Conservation (phyloP, 2,329 filamentous ascomycete species). For the Talaromyces islandicus region DNA sequence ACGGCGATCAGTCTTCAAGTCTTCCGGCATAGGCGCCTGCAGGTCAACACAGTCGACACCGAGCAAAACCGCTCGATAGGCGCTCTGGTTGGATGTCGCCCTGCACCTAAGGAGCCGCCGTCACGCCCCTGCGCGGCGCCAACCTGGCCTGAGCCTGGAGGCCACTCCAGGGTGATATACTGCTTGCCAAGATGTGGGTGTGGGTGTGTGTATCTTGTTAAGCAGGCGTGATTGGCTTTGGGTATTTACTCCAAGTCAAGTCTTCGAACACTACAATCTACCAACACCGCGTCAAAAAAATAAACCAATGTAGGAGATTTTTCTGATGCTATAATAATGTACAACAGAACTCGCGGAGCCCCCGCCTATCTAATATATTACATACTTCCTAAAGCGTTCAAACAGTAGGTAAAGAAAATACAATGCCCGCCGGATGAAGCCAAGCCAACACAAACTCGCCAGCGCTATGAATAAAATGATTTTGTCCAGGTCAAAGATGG, state of each 20-base stretch:
- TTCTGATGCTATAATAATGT: not conserved
- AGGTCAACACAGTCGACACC: slow-evolving; percentile 3
- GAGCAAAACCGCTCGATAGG: not conserved
- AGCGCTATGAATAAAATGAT: slow-evolving; percentile 17
- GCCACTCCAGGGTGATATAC: not conserved
- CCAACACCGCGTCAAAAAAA: not conserved
- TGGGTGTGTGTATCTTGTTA: too few relatives aligned
- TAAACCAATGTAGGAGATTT: not conserved
- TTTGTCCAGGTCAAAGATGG: slow-evolving; percentile 7
- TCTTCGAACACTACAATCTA: too few relatives aligned
- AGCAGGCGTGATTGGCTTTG: not conserved
- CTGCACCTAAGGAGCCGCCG: slow-evolving; percentile 11
- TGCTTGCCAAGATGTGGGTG: not conserved
- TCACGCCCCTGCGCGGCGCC: slow-evolving; percentile 7
- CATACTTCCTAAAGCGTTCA: not conserved
- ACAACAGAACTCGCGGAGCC: not conserved
- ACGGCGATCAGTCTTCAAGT: not conserved
- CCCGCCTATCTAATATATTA: not conserved
- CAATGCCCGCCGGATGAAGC: slow-evolving; percentile 3
- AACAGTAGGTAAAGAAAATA: not conserved
- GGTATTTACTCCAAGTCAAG: too few relatives aligned
- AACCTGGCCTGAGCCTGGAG: not conserved
- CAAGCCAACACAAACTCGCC: slow-evolving; percentile 14
- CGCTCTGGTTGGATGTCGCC: slow-evolving; percentile 11
- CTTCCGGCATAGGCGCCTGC: slow-evolving; percentile 3